A percentile compares a stretch with the other conserved stretches of the same genome.
These are phyloP conservation scores for Emericellopsis cladophorae DNA, from an alignment of 2,329 filamentous ascomycete species.

Conservation along the genomic window DNA sequence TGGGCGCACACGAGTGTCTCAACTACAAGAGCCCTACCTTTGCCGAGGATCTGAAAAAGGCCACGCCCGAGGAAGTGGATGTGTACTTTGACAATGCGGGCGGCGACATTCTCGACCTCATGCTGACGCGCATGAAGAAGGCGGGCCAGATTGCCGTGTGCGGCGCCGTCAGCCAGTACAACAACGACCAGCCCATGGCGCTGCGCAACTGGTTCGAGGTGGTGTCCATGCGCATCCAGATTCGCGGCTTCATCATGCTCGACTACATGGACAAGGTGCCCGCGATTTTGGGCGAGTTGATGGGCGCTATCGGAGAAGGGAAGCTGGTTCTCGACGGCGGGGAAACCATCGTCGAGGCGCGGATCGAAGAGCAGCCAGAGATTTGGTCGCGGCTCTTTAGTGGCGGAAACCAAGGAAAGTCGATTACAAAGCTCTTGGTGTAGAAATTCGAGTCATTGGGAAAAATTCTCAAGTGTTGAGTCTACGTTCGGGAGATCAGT, in stretches of 20 bases:
- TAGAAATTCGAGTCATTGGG: slow-evolving; percentile 1
- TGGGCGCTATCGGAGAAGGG: slow-evolving; percentile 13
- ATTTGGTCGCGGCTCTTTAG: slow-evolving; percentile 13
- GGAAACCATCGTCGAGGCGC: slow-evolving; percentile 12
- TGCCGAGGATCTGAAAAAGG: slow-evolving; percentile 42
- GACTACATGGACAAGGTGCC: slow-evolving; percentile 15
- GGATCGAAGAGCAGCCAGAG: slow-evolving; percentile 13
- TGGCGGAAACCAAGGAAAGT: slow-evolving; percentile 14
- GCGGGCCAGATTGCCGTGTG: slow-evolving; percentile 58
- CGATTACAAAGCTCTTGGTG: slow-evolving; percentile 12
- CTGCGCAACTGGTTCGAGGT: slow-evolving; percentile 15
- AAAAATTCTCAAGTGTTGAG: too few relatives aligned
- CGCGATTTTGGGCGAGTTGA: slow-evolving; percentile 11
- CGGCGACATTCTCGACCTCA: slow-evolving; percentile 56
- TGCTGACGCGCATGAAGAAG: slow-evolving; percentile 46
- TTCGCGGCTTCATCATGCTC: slow-evolving; percentile 14
- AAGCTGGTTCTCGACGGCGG: slow-evolving; percentile 11
- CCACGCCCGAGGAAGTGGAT: slow-evolving; percentile 48
- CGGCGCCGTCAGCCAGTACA: slow-evolving; percentile 59
- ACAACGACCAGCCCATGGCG: slow-evolving; percentile 20
- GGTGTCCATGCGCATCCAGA: slow-evolving; percentile 11
- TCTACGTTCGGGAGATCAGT: too few relatives aligned
- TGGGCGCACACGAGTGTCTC: slow-evolving; percentile 54
- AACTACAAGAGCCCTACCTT: slow-evolving; percentile 59
- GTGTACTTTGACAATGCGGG: slow-evolving; percentile 68